Percentiles rank a stretch among this genome's conserved stretches.
These are phyloP conservation scores for Cadophora luteo-olivacea DNA, from an alignment of 2,329 filamentous ascomycete genomes.

Conservation along the genomic window DNA sequence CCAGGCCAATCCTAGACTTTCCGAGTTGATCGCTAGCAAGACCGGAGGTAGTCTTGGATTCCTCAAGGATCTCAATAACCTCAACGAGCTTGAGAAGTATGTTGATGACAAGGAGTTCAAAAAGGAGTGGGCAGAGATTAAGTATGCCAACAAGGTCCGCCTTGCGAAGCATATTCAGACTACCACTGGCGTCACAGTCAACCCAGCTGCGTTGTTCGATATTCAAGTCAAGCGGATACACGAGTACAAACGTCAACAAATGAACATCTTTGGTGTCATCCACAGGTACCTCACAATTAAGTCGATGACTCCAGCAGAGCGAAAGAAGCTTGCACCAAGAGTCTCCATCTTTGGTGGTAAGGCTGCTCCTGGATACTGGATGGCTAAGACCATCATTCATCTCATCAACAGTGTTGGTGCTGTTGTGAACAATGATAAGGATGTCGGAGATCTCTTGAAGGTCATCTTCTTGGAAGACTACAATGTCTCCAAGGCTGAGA, in stretches of 20 bases:
- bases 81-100: constrained; percentile 85
- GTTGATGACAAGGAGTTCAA: constrained; percentile 89
- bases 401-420: constrained; percentile 90
- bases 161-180: constrained; percentile 91
- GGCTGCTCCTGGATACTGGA: constrained; percentile 98
- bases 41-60: constrained; percentile 77
- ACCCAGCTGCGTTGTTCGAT: constrained; percentile 89
- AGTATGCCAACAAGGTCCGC: constrained; percentile 92
- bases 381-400: constrained; percentile 99
- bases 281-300: constrained; percentile 93
- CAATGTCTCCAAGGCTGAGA: constrained; percentile 99
- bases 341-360: constrained; percentile 98
- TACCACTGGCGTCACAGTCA: constrained; percentile 80
- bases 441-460: constrained; percentile 93
- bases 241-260: constrained; percentile 98
- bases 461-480: constrained; percentile 98
- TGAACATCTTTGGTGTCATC: constrained; percentile 98
- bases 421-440: constrained; percentile 90
- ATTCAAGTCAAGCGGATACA: constrained; percentile 99
- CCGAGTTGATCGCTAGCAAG: constrained; percentile 90
- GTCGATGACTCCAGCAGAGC: constrained; percentile 79
- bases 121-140: constrained; percentile 95
- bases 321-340: constrained; percentile 84
- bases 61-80: constrained; percentile 85
- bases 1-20: constrained; percentile 93